These are phyloP conservation scores for Botrytis pseudocinerea DNA, from an alignment of 2,329 filamentous ascomycete genomes.

Conservation along the genomic window DNA sequence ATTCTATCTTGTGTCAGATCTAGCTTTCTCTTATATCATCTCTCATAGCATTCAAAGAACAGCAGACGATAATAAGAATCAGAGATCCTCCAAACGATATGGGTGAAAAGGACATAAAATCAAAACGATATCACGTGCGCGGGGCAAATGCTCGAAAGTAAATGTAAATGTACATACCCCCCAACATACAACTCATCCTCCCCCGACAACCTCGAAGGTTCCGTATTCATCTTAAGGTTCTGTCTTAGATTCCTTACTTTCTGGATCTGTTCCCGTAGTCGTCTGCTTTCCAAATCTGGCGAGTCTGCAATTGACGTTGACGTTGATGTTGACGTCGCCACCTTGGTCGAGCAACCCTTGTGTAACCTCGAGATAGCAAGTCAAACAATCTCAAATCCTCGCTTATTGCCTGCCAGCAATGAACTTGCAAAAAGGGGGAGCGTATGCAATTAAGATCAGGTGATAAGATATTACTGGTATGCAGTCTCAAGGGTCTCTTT, in stretches of 20 bases:
- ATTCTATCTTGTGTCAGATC: conserved; percentile 55
- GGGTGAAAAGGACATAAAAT: conserved; percentile 36
- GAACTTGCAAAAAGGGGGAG: neutral
- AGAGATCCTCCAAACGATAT: conserved; percentile 1
- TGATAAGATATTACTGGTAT: conserved; percentile 12
- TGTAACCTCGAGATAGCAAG: neutral
- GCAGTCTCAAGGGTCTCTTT: conserved; percentile 6
- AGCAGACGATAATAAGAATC: conserved; percentile 9
- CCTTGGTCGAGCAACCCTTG: neutral
- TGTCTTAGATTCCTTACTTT: conserved; percentile 9
- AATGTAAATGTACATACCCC: conserved; percentile 56
- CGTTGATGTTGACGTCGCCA: conserved; percentile 8
- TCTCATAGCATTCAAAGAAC: neutral
- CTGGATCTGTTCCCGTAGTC: conserved; percentile 9
- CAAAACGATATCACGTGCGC: conserved; percentile 39
- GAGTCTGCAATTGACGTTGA: neutral
- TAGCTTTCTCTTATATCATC: neutral
- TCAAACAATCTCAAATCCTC: conserved; percentile 9
- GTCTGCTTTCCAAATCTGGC: neutral
- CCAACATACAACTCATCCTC: conserved; percentile 74
- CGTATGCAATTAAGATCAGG: neutral
- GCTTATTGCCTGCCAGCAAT: neutral
- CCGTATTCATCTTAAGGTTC: conserved; percentile 43
- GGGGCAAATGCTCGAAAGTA: conserved; percentile 16
- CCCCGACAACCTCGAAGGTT: conserved; percentile 67